phyloP scores from a whole-genome alignment of 305 asterid genomes.

The Nicotiana rustica region DNA sequence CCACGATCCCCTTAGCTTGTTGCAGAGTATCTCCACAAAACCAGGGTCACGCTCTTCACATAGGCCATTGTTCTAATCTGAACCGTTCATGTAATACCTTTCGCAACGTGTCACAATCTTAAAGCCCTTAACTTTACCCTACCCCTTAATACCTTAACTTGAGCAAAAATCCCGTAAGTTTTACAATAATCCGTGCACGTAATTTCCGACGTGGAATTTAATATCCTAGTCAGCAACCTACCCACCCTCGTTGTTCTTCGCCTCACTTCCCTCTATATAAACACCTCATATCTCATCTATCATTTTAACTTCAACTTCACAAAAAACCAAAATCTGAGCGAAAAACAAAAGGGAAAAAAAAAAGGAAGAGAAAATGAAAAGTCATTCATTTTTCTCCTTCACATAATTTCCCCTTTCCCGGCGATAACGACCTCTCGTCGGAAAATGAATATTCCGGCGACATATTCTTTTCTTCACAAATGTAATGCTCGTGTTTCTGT shows the following conservation, averaged over 20 bases:
- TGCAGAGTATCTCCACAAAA: neutral
- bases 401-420: neutral
- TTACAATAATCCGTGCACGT: slow-evolving; percentile 45
- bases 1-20: slow-evolving; percentile 28
- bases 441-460: slow-evolving; percentile 39
- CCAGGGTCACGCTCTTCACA: slow-evolving; percentile 14
- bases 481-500: slow-evolving; percentile 59
- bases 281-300: neutral
- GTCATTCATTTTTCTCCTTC: neutral
- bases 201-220: slow-evolving; percentile 47
- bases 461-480: slow-evolving; percentile 33
- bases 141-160: slow-evolving; percentile 29
- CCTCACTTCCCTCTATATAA: slow-evolving; percentile 37
- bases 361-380: neutral
- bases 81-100: neutral
- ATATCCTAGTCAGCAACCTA: slow-evolving; percentile 55
- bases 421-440: slow-evolving; percentile 29
- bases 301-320: slow-evolving; percentile 32
- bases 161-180: slow-evolving; percentile 48
- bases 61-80: neutral
- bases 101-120: slow-evolving; percentile 18
- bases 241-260: neutral
- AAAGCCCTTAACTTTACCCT: neutral
- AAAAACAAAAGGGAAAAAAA: neutral
- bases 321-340: neutral